These are phyloP conservation scores for Lecanosticta acicola DNA, from an alignment of 2,329 filamentous ascomycete species.

Conservation along the genomic window DNA sequence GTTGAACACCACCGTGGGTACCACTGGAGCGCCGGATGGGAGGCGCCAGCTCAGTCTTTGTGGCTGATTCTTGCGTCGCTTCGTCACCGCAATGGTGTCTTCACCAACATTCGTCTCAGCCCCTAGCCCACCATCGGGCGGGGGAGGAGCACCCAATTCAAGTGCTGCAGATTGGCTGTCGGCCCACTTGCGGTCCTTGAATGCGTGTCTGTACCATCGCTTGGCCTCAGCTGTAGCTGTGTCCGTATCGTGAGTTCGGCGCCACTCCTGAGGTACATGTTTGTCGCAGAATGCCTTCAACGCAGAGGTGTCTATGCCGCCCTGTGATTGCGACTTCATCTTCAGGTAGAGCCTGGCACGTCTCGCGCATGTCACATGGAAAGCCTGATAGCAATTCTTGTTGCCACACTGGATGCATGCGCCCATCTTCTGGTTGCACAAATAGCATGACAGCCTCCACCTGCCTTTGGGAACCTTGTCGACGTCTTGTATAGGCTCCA, in stretches of 20 bases:
- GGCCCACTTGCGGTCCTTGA: slow-evolving; percentile 86
- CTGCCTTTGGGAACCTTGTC: slow-evolving; percentile 93
- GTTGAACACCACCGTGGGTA: slow-evolving; percentile 81
- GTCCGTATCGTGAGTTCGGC: slow-evolving; percentile 76
- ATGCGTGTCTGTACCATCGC: slow-evolving; percentile 80
- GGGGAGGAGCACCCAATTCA: slow-evolving; percentile 65
- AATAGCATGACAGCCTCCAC: slow-evolving; percentile 84
- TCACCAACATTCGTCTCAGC: slow-evolving; percentile 39
- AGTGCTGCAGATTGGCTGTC: slow-evolving; percentile 81
- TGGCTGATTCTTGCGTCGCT: slow-evolving; percentile 56
- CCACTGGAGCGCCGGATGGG: slow-evolving; percentile 88
- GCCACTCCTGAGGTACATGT: slow-evolving; percentile 85
- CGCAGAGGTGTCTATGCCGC: slow-evolving; percentile 71
- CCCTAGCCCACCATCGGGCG: slow-evolving; percentile 40
- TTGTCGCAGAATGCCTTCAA: slow-evolving; percentile 95
- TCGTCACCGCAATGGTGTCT: slow-evolving; percentile 49
- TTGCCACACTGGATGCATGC: slow-evolving; percentile 98
- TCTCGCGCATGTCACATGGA: slow-evolving; percentile 93
- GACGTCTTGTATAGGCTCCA: slow-evolving; percentile 97
- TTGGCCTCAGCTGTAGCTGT: slow-evolving; percentile 76
- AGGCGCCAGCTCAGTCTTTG: slow-evolving; percentile 79
- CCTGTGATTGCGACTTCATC: slow-evolving; percentile 89
- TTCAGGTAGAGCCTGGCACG: slow-evolving; percentile 82
- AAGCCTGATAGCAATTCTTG: slow-evolving; percentile 93
- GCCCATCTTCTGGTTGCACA: slow-evolving; percentile 95